Conservation (phyloP, 2,329 filamentous ascomycete genomes). For the Fusarium sp. region DNA sequence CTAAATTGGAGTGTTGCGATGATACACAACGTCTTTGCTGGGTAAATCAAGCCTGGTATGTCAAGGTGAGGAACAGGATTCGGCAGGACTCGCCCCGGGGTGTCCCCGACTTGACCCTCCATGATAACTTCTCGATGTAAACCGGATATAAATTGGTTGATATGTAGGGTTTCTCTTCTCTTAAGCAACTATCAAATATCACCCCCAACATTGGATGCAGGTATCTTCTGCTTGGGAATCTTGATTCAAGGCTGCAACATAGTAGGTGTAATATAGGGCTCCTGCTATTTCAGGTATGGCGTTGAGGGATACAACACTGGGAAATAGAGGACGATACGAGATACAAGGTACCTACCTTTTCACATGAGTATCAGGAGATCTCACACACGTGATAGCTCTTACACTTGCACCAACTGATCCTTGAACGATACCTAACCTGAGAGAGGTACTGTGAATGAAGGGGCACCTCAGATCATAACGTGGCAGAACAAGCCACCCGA, state of each 20-base stretch:
- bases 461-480: constrained; percentile 16
- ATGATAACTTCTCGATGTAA: constrained; percentile 16
- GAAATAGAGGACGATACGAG: too few species aligned
- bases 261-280: too few species aligned
- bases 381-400: constrained; percentile 22
- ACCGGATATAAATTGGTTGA: constrained; percentile 9
- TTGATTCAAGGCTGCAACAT: too few species aligned
- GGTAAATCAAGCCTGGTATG: background rate
- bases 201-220: background rate
- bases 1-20: background rate
- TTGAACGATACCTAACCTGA: constrained; percentile 14
- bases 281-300: too few species aligned
- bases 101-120: constrained; percentile 27
- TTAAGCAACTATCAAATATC: background rate
- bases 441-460: background rate
- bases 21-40: background rate
- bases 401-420: constrained; percentile 4
- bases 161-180: background rate
- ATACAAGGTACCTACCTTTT: background rate
- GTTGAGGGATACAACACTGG: too few species aligned
- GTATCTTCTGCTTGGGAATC: background rate
- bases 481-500: constrained; percentile 6
- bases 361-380: constrained; percentile 40
- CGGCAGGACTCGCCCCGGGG: background rate
- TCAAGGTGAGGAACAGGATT: constrained; percentile 16